Evolutionary conservation across 1,284 basidiomycete genomes (phyloP), one percentile per base, ranked within the genome.

Genomic region (Malassezia brasiliensis): DNA sequence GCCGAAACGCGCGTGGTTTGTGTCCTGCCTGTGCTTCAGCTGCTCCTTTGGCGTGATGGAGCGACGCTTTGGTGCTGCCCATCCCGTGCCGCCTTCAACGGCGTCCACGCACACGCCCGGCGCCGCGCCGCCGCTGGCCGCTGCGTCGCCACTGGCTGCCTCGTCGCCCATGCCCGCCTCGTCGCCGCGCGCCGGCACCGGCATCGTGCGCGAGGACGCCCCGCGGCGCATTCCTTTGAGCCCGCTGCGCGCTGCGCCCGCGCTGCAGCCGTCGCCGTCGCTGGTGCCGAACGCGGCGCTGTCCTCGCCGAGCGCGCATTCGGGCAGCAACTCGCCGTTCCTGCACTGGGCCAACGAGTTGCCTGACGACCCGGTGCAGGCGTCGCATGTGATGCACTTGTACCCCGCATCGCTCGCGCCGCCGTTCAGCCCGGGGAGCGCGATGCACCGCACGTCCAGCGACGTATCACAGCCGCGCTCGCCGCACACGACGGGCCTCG

Each of bases 321-420:
- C 40, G 12, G 17, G 22, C 14, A 11, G 9, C 14, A 22, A 22
- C n/a, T 47, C 46, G 19, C 46, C 46, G 10, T 20, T 47, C 25
- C 31, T 47, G 6, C 14, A 25, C 8, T 45, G 35, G n/a, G 70
- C 70, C 20, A 71, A 72, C 31, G 66, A 63, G 12, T 58, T 72
- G 7, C 70, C 70, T 0, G 56, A 65, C 20, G 69, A 72, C 32
- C 69, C 70, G 4, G 48, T 50, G 37, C 63, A 66, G 28, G 70
- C 69, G 7, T 64, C 61, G 25, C 52, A 63, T 22, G 46, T 68
- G 9, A 66, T 67, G 20, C 56, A 62, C 31, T 64, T 72, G 31
- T 72, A 69, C 42, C 59, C 68, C 12, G 65, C 69, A 34, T 64
- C 66, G 17, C 67, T 66, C 0, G 70, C 67, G 30, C 54, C 63